phyloP scores from a whole-genome alignment of 192 early-diverging fungal species.

The Gamsiella multidivaricata region DNA sequence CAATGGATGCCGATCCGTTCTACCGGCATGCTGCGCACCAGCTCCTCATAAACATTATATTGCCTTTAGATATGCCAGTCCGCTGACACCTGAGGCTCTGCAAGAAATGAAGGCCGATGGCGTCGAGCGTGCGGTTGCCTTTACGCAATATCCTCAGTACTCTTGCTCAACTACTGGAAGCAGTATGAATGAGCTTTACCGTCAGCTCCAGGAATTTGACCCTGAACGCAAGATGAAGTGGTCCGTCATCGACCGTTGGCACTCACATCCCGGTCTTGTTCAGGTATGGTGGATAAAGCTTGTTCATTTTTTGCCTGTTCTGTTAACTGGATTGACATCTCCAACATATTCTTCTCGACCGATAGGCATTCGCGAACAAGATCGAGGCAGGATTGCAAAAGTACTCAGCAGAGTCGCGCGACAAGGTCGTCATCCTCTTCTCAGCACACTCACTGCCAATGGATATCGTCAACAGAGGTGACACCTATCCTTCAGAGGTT shows the following conservation, averaged over 20 bases:
- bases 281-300: too few relatives aligned
- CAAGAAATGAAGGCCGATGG: slow-evolving; percentile 83
- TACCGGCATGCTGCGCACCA: too few relatives aligned
- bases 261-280: slow-evolving; percentile 86
- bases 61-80: slow-evolving; percentile 91
- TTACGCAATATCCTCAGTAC: slow-evolving; percentile 96
- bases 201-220: slow-evolving; percentile 68
- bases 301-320: background rate
- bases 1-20: background rate
- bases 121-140: slow-evolving; percentile 86
- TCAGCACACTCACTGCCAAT: slow-evolving; percentile 97
- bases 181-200: slow-evolving; percentile 90
- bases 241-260: slow-evolving; percentile 98
- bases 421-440: slow-evolving; percentile 87
- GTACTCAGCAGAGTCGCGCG: slow-evolving; percentile 72
- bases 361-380: slow-evolving; percentile 79
- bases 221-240: slow-evolving; percentile 78
- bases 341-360: too few relatives aligned
- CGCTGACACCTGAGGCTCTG: slow-evolving; percentile 81
- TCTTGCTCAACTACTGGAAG: slow-evolving; percentile 95
- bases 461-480: slow-evolving; percentile 91
- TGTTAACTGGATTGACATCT: too few relatives aligned
- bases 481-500: slow-evolving; percentile 89
- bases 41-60: slow-evolving; percentile 92
- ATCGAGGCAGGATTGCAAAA: slow-evolving; percentile 76